Evolutionary conservation across 352 stramenopile genomes (phyloP), one percentile per base, ranked within the genome.

Genomic region (Globisporangium ultimum): DNA sequence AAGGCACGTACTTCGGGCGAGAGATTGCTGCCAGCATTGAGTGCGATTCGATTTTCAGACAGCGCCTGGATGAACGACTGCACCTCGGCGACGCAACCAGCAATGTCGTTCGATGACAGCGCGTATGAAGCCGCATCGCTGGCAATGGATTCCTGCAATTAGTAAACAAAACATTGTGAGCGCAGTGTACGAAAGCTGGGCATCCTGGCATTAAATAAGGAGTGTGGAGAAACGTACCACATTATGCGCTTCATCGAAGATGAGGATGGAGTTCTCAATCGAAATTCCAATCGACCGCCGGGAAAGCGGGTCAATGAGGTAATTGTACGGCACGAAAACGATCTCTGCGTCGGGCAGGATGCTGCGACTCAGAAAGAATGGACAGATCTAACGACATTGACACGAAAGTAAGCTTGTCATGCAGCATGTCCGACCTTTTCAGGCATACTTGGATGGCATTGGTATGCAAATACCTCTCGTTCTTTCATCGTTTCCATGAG

Each of bases 231-330:
- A 84, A 57, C 74, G 38, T 81, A 98, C 96, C 52, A 99, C 80
- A 71, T 99, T 99, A 82, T 99, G 98, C 3, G 97, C 98, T 74
- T 99, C 98, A 64, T 99, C 98, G 61, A 99, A 98, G 53, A 99
- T 98, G 1, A 99, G 69, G 20, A 99, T 87, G 0, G 97, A 76
- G 73, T 99, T 98, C 47, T 96, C 78, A 64, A 98, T 98, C 34
- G 96, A 91, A 34, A 99, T 93, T 20, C 97, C 90, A 11, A 98
- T 89, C 2, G 95, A 92, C 42, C 91, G 87, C 13, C 89, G 83
- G 6, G 89, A 84, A 42, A 90, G 56, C 15, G 96, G 87, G 64
- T 99, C 97, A 71, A 99, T 97, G 0, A 99, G 78, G 71, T 99
- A 99, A 74, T 99, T 99, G 83, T 99, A 99, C 2, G 98, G 98